Evolutionary conservation across 176 grass and related monocot genomes (phyloP), one percentile per base, ranked within the genome.

Genomic region (Avena atlantica): DNA sequence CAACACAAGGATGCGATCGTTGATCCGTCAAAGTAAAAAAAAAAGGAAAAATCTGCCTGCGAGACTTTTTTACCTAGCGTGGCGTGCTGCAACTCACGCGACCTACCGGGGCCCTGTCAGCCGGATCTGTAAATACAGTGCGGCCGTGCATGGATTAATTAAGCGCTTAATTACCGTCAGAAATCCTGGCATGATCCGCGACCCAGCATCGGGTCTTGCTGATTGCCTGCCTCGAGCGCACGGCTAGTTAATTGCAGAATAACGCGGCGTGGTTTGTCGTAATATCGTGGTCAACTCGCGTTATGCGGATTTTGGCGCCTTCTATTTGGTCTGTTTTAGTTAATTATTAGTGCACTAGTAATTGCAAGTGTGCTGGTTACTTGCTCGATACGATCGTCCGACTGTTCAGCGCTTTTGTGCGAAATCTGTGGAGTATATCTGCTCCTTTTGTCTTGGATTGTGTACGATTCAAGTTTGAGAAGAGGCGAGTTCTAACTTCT

Each of bases 91-190:
- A 16, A 3, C 44, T 9, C n/a, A 2, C 57, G 87, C 87, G 82
- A 80, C 57, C 87, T 89, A 85, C 82, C 87, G 68, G 82, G 82
- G 47, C 87, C 87, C 23, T 85, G 87, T 89, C 47, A 73, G 57
- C 67, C 29, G 87, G 86, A 31, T 31, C 29, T 42, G 66, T 80
- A 73, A 80, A 80, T 71, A 6, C 37, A 40, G 37, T 40, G 13
- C 78, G 14, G 52, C 12, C 64, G 6, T 7, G 7, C 8, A 9
- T 62, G 73, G 49, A 29, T 29, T 29, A 29, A 53, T 52, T 53
- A 8, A 76, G 48, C 48, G 2, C 70, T 23, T 11, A 5, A 15
- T 87, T 31, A 9, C 71, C 66, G 17, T 80, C 36, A 50, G 51
- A 58, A 79, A 24, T 51, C 13, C 67, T 74, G 82, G 72, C 55